A percentile compares a stretch with the other conserved stretches of the same genome.
These are phyloP conservation scores for Centrapalus pauciflorus DNA, from an alignment of 129 eudicot genomes.

Conservation along the genomic window DNA sequence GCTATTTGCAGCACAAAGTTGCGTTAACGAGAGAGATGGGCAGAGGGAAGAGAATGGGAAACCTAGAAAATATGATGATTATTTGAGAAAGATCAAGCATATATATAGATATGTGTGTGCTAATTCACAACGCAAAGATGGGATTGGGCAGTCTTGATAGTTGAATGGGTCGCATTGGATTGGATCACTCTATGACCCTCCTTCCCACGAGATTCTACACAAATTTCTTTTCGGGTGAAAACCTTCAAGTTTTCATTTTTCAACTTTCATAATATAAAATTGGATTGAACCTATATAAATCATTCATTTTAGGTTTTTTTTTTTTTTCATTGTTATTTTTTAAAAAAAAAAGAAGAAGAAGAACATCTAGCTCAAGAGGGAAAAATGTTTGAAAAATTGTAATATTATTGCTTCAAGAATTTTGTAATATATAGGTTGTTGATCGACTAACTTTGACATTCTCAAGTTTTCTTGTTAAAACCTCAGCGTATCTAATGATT, in stretches of 20 bases:
- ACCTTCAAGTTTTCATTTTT: not conserved
- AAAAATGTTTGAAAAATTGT: too few relatives aligned
- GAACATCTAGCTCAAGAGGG: too few relatives aligned
- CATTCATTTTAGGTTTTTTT: not conserved
- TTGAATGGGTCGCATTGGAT: constrained; percentile 30
- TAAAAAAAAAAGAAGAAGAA: too few relatives aligned
- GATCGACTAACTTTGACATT: too few relatives aligned
- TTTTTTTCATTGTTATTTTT: not conserved
- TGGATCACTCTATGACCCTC: constrained; percentile 16
- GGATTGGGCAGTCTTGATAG: constrained; percentile 15
- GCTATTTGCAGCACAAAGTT: constrained; percentile 13
- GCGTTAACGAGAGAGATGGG: constrained; percentile 8
- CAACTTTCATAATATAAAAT: constrained; percentile 16
- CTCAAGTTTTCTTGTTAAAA: too few relatives aligned
- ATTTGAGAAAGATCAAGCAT: not conserved
- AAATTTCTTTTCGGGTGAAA: not conserved
- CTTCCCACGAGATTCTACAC: constrained; percentile 9
- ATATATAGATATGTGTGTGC: not conserved
- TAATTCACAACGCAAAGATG: constrained; percentile 13
- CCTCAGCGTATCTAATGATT: too few relatives aligned
- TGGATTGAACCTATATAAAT: constrained; percentile 14
- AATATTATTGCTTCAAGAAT: too few relatives aligned
- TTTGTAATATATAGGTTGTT: too few relatives aligned
- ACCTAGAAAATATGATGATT: constrained; percentile 2
- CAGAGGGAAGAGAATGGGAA: constrained; percentile 7